Base-by-base conservation (phyloP, 2,329 filamentous ascomycete genomes). In the Fusarium marasasianum region DNA sequence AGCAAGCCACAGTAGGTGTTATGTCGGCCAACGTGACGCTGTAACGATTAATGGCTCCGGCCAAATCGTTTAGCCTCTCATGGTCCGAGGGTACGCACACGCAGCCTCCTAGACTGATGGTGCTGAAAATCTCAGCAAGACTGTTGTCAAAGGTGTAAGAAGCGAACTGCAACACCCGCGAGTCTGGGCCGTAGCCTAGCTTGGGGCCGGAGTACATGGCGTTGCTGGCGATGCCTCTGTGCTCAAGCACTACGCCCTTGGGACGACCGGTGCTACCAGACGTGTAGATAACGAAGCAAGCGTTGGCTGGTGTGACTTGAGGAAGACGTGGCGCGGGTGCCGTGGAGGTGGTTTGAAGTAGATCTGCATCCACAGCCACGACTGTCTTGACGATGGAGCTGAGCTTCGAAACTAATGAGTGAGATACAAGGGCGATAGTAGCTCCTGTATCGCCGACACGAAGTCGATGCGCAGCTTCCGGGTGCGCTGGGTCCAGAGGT, bases 121-220 rank as follows among this genome's bases (percentile, higher is more conserved):
- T 77, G 8, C 26, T 66, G 51, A 74, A 76, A 1, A 74, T 77
- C 40, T 74, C 69, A 0, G 57, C 64, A 9, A 72, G 61, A 55
- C 73, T 76, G 13, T 64, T 65, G 33, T 77, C 75, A 17, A 77
- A 77, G 0, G 72, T 74, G 44, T 77, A 72, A 1, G 72, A 72
- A 14, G 74, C 69, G 26, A 74, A 75, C 29, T 77, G 75, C 11
- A 77, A 13, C 4, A 77, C 73, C 33, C 69, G 44, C 1, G 74
- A 75, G 24, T 68, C 53, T 15, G 55, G 6, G 4, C 45, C 37
- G 9, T 73, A 71, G 18, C 70, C 74, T 22, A 75, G 47, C 43
- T 53, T 71, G 0, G 72, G 62, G 8, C 65, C 72, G 2, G 62
- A 69, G 45, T 59, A 61, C n/a, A 43, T 45, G 4, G 62, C 67